Evolutionary conservation across 768 basidiomycete genomes (phyloP).

Genomic region (Auriscalpium vulgare): DNA sequence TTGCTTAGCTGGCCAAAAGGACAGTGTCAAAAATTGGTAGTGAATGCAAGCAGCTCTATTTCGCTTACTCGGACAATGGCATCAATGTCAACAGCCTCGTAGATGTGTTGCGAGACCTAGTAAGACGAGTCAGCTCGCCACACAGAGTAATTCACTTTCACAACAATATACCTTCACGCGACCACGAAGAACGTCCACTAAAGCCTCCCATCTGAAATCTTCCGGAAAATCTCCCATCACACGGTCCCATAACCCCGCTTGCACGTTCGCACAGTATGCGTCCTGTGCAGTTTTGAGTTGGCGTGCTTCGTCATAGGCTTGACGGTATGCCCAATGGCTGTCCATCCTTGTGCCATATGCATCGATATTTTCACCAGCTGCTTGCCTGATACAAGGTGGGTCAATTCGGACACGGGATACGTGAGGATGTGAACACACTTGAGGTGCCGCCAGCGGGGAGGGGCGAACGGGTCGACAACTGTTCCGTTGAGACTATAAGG

Average conservation of each 20-base stretch:
- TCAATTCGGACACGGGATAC: neutral
- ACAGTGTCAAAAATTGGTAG: neutral
- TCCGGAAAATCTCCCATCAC: conserved; percentile 54
- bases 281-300: conserved; percentile 66
- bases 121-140: too few species aligned
- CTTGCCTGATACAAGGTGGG: conserved; percentile 25
- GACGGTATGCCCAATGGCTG: conserved; percentile 65
- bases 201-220: conserved; percentile 58
- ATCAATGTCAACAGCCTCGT: conserved; percentile 72
- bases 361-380: conserved; percentile 5
- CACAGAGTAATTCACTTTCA: neutral
- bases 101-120: conserved; percentile 60
- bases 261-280: conserved; percentile 55
- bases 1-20: conserved; percentile 50
- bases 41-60: neutral
- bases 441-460: conserved; percentile 72
- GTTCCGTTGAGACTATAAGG: conserved; percentile 55
- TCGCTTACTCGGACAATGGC: conserved; percentile 55
- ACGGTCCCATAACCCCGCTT: conserved; percentile 33
- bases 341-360: conserved; percentile 54
- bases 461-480: conserved; percentile 26
- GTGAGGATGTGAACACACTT: conserved; percentile 36
- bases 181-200: conserved; percentile 80
- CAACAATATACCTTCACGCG: conserved; percentile 58
- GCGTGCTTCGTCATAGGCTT: conserved; percentile 72